These are phyloP conservation scores for Russula foetens DNA, from an alignment of 768 basidiomycete genomes.

Conservation along the genomic window DNA sequence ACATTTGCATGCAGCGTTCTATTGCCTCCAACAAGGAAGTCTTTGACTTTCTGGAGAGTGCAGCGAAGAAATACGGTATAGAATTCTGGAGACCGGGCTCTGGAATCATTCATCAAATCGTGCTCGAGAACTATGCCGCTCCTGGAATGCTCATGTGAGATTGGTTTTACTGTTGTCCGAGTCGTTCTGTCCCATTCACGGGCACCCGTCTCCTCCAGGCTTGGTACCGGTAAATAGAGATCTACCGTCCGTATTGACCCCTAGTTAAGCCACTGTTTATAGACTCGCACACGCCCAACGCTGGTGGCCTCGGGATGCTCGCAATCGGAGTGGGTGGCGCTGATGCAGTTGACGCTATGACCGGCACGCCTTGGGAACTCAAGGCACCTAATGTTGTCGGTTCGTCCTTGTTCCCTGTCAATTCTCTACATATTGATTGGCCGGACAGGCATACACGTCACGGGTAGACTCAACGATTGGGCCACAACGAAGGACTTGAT, in stretches of 20 bases:
- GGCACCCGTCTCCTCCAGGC: conserved; percentile 40
- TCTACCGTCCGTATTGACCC: neutral
- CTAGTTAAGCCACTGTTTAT: conserved; percentile 6
- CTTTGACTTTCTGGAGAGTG: conserved; percentile 94
- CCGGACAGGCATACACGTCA: conserved; percentile 70
- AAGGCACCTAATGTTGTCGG: conserved; percentile 84
- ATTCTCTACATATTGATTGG: neutral
- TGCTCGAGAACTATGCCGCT: conserved; percentile 95
- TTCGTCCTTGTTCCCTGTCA: conserved; percentile 27
- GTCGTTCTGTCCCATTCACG: conserved; percentile 7
- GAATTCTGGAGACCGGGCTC: conserved; percentile 98
- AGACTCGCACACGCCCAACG: conserved; percentile 98
- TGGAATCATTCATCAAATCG: conserved; percentile 95
- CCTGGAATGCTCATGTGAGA: conserved; percentile 86
- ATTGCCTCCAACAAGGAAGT: conserved; percentile 90
- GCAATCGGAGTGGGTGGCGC: conserved; percentile 99
- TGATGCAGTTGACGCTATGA: conserved; percentile 97
- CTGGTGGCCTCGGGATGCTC: conserved; percentile 91
- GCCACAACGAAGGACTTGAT: conserved; percentile 95
- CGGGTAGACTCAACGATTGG: conserved; percentile 85
- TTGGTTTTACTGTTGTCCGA: neutral
- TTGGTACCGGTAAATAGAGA: conserved; percentile 60
- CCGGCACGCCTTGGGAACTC: conserved; percentile 95
- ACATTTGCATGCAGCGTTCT: conserved; percentile 47
- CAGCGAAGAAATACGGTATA: conserved; percentile 84